These are phyloP conservation scores for Sarcodon sp. DNA, from an alignment of 768 basidiomycete species.

Conservation along the genomic window DNA sequence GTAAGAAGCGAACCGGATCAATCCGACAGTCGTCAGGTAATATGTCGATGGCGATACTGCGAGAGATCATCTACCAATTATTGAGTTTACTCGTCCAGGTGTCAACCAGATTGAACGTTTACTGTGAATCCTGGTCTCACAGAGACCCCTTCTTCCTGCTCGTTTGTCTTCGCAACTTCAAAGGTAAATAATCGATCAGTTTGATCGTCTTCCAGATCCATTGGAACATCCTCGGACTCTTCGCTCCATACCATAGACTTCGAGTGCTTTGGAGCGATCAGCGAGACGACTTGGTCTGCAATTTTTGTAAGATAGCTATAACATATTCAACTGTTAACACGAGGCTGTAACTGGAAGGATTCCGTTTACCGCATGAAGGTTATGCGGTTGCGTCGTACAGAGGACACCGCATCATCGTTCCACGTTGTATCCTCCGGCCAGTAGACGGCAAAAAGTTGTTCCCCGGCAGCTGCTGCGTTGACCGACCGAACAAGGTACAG, in stretches of 20 bases:
- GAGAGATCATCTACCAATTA: too few relatives aligned
- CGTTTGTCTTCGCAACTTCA: constrained; percentile 38
- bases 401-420: constrained; percentile 31
- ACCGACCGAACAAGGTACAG: constrained; percentile 26
- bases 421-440: constrained; percentile 55
- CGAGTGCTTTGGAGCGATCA: constrained; percentile 36
- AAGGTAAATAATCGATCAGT: constrained; percentile 38
- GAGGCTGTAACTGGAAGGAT: neutral
- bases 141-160: constrained; percentile 38
- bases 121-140: constrained; percentile 34
- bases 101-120: neutral
- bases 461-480: constrained; percentile 5
- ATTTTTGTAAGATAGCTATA: constrained; percentile 47
- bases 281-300: constrained; percentile 37
- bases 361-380: constrained; percentile 45
- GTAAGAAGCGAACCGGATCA: too few relatives aligned
- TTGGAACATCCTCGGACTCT: constrained; percentile 11
- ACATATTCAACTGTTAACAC: neutral
- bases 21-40: too few relatives aligned
- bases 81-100: neutral
- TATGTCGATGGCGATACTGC: too few relatives aligned
- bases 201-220: constrained; percentile 26
- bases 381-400: constrained; percentile 37
- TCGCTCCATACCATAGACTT: constrained; percentile 30
- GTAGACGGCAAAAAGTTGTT: constrained; percentile 33